Evolutionary conservation across 306 rosid species (phyloP), one percentile per base, ranked within the genome.

Genomic region (Senna siamea): DNA sequence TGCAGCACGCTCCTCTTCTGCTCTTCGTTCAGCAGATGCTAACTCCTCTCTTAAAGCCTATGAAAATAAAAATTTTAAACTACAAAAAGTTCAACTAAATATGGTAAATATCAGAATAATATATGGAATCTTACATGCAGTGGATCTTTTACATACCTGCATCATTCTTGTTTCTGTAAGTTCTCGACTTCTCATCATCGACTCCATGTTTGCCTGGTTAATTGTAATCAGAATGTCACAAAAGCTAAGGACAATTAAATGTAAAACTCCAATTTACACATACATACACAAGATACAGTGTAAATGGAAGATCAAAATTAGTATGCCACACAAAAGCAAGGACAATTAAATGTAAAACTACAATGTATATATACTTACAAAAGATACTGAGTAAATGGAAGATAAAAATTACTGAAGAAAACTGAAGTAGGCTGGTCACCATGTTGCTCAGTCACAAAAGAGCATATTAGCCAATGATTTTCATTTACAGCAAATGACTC

Each of bases 11-110:
- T 94, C 99, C 77, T 92, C 97, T 81, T 94, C 99, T 43, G 96
- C 97, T 84, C 97, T 89, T 67, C 99, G 92, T 79, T 94, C 99
- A 58, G 83, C 95, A 65, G 96, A 84, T 66, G 97, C 87, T 47
- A 94, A 84, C 86, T 94, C 99, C 84, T 94, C 99, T 76, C 97
- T 76, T 76, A 94, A 41, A 80, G 99, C 99, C 99, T 94, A 62
- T 14, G 38, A 77, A 48, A 50, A 57, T 32, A 58, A 35, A 48
- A 47, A 13, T 43, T 77, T 48, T 40, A 28, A 52, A 69, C 61
- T 14, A 37, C 69, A 73, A 69, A 81, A n/a, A n/a, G n/a, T n/a
- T n/a, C n/a, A n/a, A n/a, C n/a, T n/a, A n/a, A n/a, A n/a, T n/a
- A n/a, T n/a, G n/a, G n/a, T n/a, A n/a, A n/a, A n/a, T n/a, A n/a